Percentiles rank a stretch among this genome's conserved stretches.
Evolutionary conservation across 2,329 filamentous ascomycete genomes (phyloP).

Genomic region (Monosporascus cannonballus): DNA sequence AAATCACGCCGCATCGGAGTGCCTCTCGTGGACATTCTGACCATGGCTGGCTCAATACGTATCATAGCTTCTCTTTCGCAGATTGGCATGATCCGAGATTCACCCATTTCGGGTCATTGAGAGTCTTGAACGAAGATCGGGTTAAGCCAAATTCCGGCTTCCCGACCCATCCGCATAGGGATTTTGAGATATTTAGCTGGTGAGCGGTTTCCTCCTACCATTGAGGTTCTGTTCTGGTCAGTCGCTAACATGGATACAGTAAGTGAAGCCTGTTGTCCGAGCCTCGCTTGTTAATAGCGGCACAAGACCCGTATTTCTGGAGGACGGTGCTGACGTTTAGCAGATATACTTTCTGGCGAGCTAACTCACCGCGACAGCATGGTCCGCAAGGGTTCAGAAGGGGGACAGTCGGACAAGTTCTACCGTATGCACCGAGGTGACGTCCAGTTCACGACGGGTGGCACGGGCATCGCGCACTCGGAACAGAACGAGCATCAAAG

Average conservation of each 20-base stretch:
- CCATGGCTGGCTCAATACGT: slow-evolving; percentile 83
- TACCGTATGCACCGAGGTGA: slow-evolving; percentile 71
- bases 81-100: slow-evolving; percentile 61
- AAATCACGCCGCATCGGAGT: slow-evolving; percentile 70
- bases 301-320: not conserved
- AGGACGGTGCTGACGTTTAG: not conserved
- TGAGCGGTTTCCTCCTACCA: not conserved
- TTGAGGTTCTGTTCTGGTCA: not conserved
- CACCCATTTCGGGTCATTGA: slow-evolving; percentile 66
- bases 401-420: slow-evolving; percentile 54
- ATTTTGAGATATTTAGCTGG: slow-evolving; percentile 82
- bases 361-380: slow-evolving; percentile 85
- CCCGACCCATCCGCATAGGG: slow-evolving; percentile 76
- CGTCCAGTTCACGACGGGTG: slow-evolving; percentile 87
- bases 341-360: slow-evolving; percentile 71
- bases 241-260: not conserved
- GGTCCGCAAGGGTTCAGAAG: slow-evolving; percentile 63
- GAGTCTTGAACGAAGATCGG: slow-evolving; percentile 85
- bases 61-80: slow-evolving; percentile 82
- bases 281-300: not conserved
- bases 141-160: slow-evolving; percentile 71
- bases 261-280: not conserved
- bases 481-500: slow-evolving; percentile 72
- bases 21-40: slow-evolving; percentile 67
- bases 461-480: slow-evolving; percentile 71